A percentile compares a stretch with the other conserved stretches of the same genome.
Evolutionary conservation across 805 yeast genomes (phyloP).

Genomic region (Cyberlindnera maclurae): DNA sequence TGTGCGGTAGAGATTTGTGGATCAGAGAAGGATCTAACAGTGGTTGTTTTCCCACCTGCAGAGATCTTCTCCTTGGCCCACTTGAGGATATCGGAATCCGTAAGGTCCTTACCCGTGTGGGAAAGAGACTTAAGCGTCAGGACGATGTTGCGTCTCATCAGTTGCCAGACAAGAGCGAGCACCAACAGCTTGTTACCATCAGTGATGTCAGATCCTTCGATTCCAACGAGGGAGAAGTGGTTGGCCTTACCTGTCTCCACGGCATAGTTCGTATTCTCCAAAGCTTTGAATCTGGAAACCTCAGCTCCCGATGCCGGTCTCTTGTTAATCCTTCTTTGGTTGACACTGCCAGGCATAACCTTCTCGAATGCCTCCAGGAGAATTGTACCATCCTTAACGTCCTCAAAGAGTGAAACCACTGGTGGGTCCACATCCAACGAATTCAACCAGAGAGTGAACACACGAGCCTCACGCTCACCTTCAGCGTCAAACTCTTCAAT

Average conservation of each 20-base stretch:
- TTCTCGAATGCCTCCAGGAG: conserved; percentile 91
- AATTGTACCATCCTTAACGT: conserved; percentile 85
- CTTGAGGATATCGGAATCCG: conserved; percentile 79
- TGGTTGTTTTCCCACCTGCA: conserved; percentile 74
- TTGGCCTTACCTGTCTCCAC: conserved; percentile 92
- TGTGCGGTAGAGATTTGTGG: conserved; percentile 67
- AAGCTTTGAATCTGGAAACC: conserved; percentile 84
- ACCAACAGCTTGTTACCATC: conserved; percentile 89
- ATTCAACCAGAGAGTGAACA: conserved; percentile 94
- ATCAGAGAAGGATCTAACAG: conserved; percentile 82
- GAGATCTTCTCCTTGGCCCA: conserved; percentile 89
- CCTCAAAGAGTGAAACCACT: conserved; percentile 85
- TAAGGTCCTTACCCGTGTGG: conserved; percentile 58
- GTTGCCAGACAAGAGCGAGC: conserved; percentile 94
- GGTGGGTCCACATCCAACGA: conserved; percentile 95
- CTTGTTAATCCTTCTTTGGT: conserved; percentile 73
- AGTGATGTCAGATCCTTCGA: conserved; percentile 94
- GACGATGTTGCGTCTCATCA: conserved; percentile 93
- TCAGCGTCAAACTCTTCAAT: conserved; percentile 98
- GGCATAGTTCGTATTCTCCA: conserved; percentile 97
- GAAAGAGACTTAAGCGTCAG: conserved; percentile 72
- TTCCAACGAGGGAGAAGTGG: conserved; percentile 91
- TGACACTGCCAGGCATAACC: conserved; percentile 89
- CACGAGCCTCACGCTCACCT: conserved; percentile 99
- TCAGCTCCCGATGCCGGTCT: conserved; percentile 72